Base-by-base conservation (phyloP, 441 rosid genomes). In the Melastoma candidum region DNA sequence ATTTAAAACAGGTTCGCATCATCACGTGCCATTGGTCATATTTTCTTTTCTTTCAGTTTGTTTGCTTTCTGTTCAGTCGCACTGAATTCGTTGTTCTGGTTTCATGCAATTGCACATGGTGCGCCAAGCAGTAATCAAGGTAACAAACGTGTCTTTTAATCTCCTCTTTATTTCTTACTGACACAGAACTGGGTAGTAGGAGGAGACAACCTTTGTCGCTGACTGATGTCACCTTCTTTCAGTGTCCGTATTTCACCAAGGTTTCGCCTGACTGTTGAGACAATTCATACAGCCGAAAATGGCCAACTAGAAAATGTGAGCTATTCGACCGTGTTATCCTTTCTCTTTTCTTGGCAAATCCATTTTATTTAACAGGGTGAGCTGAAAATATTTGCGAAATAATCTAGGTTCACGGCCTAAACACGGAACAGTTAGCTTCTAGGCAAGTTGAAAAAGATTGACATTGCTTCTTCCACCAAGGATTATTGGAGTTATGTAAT, bases 191-290 rank as follows among this genome's bases (percentile, higher is more conserved):
- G 54, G 53, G 45, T 12, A 39, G 0, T n/a, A 32, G 32, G 32
- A 36, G 47, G 39, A 17, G 11, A 22, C 29, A 22, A 27, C 8
- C 53, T 58, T 12, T 60, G 58, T 32, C 17, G 12, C 61, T 56
- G 56, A 53, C n/a, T 29, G 27, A 44, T 55, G 52, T 56, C 56
- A 3, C n/a, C 44, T 32, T 52, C n/a, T 57, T 73, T 68, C 78
- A 83, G 90, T 80, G 86, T 17, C 84, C 90, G 27, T 80, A 80
- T 62, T 83, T 80, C 57, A 58, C 79, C 63, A 83, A 78, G n/a
- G 59, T 80, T 83, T 56, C 61, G 70, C 64, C 74, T 83, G 41
- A 76, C 83, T 29, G 60, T 83, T 53, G 84, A 83, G 64, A 83
- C 90, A 2, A 46, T 80, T 49, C 81, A 83, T 58, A 68, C 26